Conservation (phyloP, 208 protist species). For the Crithidia acanthocephali region DNA sequence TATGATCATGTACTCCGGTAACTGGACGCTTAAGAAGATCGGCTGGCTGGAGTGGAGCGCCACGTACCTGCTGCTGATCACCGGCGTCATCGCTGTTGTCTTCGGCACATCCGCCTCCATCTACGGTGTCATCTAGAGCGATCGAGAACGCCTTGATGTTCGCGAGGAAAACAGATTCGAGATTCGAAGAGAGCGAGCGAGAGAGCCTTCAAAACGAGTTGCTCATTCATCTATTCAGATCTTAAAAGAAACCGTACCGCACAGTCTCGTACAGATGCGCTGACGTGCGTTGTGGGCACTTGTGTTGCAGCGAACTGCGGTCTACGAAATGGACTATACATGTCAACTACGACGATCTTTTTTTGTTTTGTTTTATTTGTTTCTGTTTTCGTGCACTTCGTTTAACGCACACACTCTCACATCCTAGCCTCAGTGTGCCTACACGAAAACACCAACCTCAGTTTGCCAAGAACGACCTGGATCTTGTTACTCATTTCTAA, state of each 20-base stretch:
- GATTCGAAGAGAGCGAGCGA: not conserved
- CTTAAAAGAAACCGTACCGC: no score
- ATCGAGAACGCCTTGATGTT: no score
- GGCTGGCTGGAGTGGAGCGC: constrained; percentile 43
- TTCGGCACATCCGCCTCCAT: constrained; percentile 70
- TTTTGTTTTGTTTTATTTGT: not conserved
- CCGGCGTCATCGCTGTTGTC: constrained; percentile 48
- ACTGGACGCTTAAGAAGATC: constrained; percentile 41
- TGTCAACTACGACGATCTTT: not conserved
- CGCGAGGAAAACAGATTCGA: not conserved
- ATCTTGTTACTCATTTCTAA: no score
- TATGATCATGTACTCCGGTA: constrained; percentile 68
- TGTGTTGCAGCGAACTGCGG: constrained; percentile 1
- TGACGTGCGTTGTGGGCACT: not conserved
- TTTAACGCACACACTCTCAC: not conserved
- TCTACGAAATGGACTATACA: not conserved
- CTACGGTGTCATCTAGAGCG: constrained; percentile 34
- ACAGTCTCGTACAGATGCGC: not conserved
- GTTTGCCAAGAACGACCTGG: not conserved
- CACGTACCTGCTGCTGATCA: constrained; percentile 60
- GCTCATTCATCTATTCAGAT: not conserved
- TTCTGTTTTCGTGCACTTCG: not conserved
- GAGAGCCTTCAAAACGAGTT: not conserved
- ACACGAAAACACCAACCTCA: not conserved
- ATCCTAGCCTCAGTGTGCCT: not conserved